Base-by-base conservation (phyloP, 2,329 filamentous ascomycete species). In the Fusarium sp. region DNA sequence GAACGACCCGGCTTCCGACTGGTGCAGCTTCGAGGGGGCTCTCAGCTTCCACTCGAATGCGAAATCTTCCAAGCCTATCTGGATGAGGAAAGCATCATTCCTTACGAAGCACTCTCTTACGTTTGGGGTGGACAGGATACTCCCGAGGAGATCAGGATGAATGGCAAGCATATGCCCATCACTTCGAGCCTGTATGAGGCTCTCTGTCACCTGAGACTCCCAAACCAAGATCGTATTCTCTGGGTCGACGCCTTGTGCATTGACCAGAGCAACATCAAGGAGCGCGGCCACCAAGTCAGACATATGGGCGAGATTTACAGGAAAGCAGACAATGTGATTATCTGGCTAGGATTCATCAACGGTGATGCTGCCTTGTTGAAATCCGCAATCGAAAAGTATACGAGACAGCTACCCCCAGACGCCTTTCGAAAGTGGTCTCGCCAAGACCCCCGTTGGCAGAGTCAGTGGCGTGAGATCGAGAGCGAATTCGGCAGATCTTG, bases 221-320 rank as follows among this genome's bases (percentile, higher is more conserved):
- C 21, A 0, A 1, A 44, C 0, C 9, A 41, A 2, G 61, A 64
- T 2, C 48, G 41, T 0, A 29, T 57, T 0, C 33, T 64, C 0
- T 64, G 61, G 61, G 2, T 53, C 0, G 60, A 63, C 31, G 60
- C 60, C 6, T 1, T 63, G 0, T 63, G 35, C 3, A 63, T 63
- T 3, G 46, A 64, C 0, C 61, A 64, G 5, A 47, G 0, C 0
- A 61, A 61, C 6, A 39, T 44, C 7, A 46, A 33, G 0, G 61
- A 64, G 6, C 50, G 56, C 0, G 42, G 60, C 0, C 61, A 64
- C 2, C 60, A 64, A 35, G 61, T 64, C 1, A 13, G n/a, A 1
- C 32, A 6, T 0, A 64, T 64, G 61, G 42, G 41, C 0, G 25
- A 47, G 0, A 64, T 64, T 0, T 64, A 64, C 3, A 1, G 2